Evolutionary conservation across 176 grass and related monocot species (phyloP), one percentile per base, ranked within the genome.

Genomic region (Eremochloa ophiuroides): DNA sequence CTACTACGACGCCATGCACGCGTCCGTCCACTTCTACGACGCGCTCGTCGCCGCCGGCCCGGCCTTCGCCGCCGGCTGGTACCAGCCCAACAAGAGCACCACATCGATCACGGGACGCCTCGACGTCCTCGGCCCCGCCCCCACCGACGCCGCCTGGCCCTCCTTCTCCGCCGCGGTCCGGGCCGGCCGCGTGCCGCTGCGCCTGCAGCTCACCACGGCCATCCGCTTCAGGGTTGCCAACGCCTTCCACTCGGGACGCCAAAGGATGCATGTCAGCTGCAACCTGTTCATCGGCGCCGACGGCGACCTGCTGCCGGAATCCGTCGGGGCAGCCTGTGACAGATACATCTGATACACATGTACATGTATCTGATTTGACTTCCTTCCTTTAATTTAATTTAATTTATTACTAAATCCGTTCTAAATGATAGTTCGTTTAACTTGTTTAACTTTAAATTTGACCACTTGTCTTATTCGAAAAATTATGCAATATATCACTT

Each of bases 31-130:
- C 79, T 86, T 86, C 88, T 66, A 31, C 78, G 79, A 85, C 61
- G 82, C 48, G 22, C 25, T 83, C 42, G 58, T 88, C 22, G 88
- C 73, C 30, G 71, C 82, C 0, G 85, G 88, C 4, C 69, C 74
- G 38, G 81, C 88, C 10, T 42, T 85, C 48, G 26, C 75, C n/a
- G 22, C 60, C 91, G 8, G 22, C 2, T 93, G 85, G 84, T 93
- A 85, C 73, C 91, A 93, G 64, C 85, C 88, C 23, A 87, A 84
- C 68, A 88, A 76, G 88, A 93, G 68, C 82, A 88, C 91, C 43
- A 73, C 82, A 30, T 26, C 33, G 69, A 61, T 93, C 33, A 18
- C 35, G 9, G 88, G 82, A 38, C 23, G 56, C 14, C 69, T 93
- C 27, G 51, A 22, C 31, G 74, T 84, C 14, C 48, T 78, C 2